Evolutionary conservation across 176 grass and related monocot species (phyloP).

Genomic region (Ensete glaucum): DNA sequence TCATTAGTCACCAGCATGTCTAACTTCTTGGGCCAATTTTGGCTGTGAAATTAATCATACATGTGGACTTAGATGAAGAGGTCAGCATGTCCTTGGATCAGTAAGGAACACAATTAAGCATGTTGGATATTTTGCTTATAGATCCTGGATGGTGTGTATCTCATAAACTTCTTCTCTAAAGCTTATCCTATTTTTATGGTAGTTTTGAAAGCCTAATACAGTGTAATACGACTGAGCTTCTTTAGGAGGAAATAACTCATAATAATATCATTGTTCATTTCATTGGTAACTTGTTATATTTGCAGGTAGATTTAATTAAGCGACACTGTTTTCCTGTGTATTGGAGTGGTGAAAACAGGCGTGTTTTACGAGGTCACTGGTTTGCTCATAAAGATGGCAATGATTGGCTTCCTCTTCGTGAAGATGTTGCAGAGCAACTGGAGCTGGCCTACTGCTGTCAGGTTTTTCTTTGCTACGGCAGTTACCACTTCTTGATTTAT

Average conservation of each 20-base stretch:
- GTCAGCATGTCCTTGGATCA: background rate
- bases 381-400: slow-evolving; percentile 69
- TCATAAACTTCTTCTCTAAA: no score
- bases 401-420: slow-evolving; percentile 91
- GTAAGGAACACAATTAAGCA: background rate
- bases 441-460: slow-evolving; percentile 69
- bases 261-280: background rate
- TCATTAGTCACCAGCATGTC: no score
- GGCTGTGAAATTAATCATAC: background rate
- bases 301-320: slow-evolving; percentile 77
- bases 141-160: no score
- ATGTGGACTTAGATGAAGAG: background rate
- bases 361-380: slow-evolving; percentile 88
- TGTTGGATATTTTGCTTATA: background rate
- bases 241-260: background rate
- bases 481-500: background rate
- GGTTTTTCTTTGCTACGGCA: slow-evolving; percentile 22
- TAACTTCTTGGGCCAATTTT: no score
- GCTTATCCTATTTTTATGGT: background rate
- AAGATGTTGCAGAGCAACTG: slow-evolving; percentile 86
- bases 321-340: slow-evolving; percentile 97
- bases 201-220: background rate
- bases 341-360: slow-evolving; percentile 91
- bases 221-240: no score
- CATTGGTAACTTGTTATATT: background rate